phyloP scores from a whole-genome alignment of 1,139 yeast species.

The Saccharomyces hybrid region DNA sequence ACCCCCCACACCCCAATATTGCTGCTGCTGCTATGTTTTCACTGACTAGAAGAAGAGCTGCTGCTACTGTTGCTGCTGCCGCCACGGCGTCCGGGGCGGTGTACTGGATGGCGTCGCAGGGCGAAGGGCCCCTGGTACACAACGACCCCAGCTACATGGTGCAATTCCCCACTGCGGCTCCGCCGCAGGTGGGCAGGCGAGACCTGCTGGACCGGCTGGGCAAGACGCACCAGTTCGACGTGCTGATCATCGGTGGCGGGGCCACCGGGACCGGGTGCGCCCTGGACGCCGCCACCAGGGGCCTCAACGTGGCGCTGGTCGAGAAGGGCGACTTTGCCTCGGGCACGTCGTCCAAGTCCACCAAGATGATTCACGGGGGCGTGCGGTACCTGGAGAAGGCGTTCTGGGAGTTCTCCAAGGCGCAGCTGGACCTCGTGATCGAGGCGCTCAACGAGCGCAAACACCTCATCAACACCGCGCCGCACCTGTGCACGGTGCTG shows the following conservation, averaged over 20 bases:
- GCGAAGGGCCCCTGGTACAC: neutral
- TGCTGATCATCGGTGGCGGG: constrained; percentile 88
- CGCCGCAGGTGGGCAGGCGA: constrained; percentile 31
- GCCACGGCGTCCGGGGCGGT: neutral
- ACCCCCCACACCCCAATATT: too few species aligned
- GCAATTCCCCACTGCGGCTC: constrained; percentile 13
- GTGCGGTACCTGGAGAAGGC: constrained; percentile 95
- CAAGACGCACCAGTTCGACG: constrained; percentile 55
- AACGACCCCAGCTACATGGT: constrained; percentile 2
- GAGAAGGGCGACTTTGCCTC: constrained; percentile 87
- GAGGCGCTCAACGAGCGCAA: constrained; percentile 93
- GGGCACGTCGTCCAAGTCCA: constrained; percentile 91
- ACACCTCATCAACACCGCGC: constrained; percentile 84
- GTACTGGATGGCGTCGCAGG: neutral
- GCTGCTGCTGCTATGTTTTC: neutral
- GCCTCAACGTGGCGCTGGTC: constrained; percentile 77
- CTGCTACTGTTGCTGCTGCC: constrained; percentile 15
- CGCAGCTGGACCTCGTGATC: constrained; percentile 83
- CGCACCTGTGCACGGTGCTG: constrained; percentile 77
- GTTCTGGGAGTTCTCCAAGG: constrained; percentile 79
- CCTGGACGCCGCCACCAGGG: constrained; percentile 84
- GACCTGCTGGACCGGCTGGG: constrained; percentile 36
- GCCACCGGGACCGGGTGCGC: constrained; percentile 95
- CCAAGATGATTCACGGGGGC: constrained; percentile 97
- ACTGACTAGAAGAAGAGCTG: constrained; percentile 5